A percentile compares a stretch with the other conserved stretches of the same genome.
Conservation (phyloP, 2,329 filamentous ascomycete genomes). For the Trematosphaeria pertusa region DNA sequence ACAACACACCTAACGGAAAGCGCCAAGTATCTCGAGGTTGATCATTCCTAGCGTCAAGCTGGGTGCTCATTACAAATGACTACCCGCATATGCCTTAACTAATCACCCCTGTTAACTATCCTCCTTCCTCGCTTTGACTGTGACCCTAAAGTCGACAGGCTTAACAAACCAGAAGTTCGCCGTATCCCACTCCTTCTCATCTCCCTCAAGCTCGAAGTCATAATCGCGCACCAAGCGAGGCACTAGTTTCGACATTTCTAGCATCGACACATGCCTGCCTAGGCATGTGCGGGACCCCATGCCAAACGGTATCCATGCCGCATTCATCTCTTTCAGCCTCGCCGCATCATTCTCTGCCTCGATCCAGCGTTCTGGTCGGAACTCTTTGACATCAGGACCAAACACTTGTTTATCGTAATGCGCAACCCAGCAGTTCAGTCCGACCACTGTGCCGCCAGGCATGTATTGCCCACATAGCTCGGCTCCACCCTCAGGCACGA, state of each 20-base stretch:
- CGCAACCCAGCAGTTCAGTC: constrained; percentile 28
- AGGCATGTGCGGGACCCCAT: constrained; percentile 28
- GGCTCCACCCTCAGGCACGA: constrained; percentile 26
- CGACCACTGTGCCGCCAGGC: constrained; percentile 30
- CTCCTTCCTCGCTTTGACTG: background rate
- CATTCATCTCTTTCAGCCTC: constrained; percentile 23
- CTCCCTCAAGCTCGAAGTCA: constrained; percentile 8
- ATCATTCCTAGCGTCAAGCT: no score
- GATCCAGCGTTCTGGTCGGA: constrained; percentile 30
- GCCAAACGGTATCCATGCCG: constrained; percentile 21
- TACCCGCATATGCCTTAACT: no score
- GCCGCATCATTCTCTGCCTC: constrained; percentile 15
- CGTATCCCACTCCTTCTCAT: constrained; percentile 12
- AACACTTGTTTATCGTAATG: constrained; percentile 23
- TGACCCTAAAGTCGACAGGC: constrained; percentile 7
- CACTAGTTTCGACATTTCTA: constrained; percentile 17
- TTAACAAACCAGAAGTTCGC: constrained; percentile 19
- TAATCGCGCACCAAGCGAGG: constrained; percentile 11
- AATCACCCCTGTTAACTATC: no score
- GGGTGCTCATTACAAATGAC: no score
- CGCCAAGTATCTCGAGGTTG: no score
- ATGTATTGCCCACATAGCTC: constrained; percentile 20
- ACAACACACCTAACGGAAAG: no score
- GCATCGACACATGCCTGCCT: constrained; percentile 19
- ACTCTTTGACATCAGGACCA: constrained; percentile 23